phyloP scores from a whole-genome alignment of 768 basidiomycete genomes.

The Coprinopsis sp. region DNA sequence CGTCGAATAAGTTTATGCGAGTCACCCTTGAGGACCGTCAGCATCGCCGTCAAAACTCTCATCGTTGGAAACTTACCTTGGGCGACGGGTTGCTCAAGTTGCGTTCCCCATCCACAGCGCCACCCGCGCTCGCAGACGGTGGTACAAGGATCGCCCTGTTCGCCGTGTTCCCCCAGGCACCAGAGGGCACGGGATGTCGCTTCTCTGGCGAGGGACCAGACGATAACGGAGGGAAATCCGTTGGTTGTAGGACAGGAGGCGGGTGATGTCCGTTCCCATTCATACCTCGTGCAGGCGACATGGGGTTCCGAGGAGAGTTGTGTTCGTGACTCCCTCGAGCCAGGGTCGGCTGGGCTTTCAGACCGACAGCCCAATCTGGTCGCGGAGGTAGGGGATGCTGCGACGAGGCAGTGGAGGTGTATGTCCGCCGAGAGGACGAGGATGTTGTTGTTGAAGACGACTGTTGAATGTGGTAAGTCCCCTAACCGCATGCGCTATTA shows the following conservation, averaged over 20 bases:
- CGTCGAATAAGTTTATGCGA: not conserved
- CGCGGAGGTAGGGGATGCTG: conserved; percentile 74
- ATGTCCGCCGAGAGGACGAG: conserved; percentile 74
- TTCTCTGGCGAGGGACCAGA: conserved; percentile 42
- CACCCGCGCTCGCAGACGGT: conserved; percentile 28
- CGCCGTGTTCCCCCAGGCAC: conserved; percentile 67
- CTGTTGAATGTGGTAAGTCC: conserved; percentile 23
- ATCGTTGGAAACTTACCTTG: conserved; percentile 28
- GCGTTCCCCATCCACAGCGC: conserved; percentile 39
- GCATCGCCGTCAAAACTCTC: not conserved
- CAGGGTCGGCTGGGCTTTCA: conserved; percentile 70
- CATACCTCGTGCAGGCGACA: conserved; percentile 33
- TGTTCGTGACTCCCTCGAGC: conserved; percentile 56
- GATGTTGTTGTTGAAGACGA: conserved; percentile 77
- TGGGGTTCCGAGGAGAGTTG: conserved; percentile 35
- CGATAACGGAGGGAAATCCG: conserved; percentile 69
- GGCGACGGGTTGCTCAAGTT: conserved; percentile 44
- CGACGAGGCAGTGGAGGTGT: conserved; percentile 69
- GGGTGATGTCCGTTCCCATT: conserved; percentile 30
- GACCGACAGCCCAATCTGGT: conserved; percentile 86
- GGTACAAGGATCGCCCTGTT: conserved; percentile 50
- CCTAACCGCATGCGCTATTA: conserved; percentile 2
- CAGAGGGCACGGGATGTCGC: conserved; percentile 48
- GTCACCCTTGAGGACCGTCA: not conserved
- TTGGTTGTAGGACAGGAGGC: conserved; percentile 44